Conservation (phyloP, 1,284 basidiomycete genomes). For the Agroathelia rolfsii region DNA sequence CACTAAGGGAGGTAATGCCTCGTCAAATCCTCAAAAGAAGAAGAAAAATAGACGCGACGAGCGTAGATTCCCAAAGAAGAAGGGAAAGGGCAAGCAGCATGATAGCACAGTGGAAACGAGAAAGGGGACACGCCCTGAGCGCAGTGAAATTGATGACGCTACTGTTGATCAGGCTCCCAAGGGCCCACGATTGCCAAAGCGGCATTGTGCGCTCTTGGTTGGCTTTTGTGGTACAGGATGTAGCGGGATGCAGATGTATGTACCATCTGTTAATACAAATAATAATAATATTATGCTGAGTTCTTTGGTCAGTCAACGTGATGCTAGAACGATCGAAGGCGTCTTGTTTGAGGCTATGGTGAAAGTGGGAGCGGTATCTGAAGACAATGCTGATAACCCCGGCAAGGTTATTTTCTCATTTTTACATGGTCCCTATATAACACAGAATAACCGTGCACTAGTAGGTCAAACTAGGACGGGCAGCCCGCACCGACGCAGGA, state of each 20-base stretch:
- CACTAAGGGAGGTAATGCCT: too few relatives aligned
- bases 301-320: slow-evolving; percentile 54
- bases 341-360: slow-evolving; percentile 84
- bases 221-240: slow-evolving; percentile 80
- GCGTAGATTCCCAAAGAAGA: slow-evolving; percentile 21
- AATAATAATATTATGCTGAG: too few relatives aligned
- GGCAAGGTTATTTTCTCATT: slow-evolving; percentile 68
- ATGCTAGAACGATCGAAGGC: slow-evolving; percentile 83
- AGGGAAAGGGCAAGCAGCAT: slow-evolving; percentile 20
- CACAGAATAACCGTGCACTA: not conserved
- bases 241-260: slow-evolving; percentile 94
- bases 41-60: slow-evolving; percentile 22
- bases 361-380: slow-evolving; percentile 82
- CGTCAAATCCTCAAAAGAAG: too few relatives aligned
- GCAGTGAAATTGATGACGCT: too few relatives aligned
- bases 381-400: slow-evolving; percentile 89
- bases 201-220: slow-evolving; percentile 61
- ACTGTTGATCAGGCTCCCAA: slow-evolving; percentile 19
- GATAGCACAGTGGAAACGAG: too few relatives aligned
- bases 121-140: too few relatives aligned
- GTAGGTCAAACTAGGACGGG: slow-evolving; percentile 79
- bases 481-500: slow-evolving; percentile 93
- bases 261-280: too few relatives aligned
- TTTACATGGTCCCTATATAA: too few relatives aligned
- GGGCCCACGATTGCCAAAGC: slow-evolving; percentile 55